Evolutionary conservation across 768 basidiomycete genomes (phyloP).

Genomic region (Russula brevipes): DNA sequence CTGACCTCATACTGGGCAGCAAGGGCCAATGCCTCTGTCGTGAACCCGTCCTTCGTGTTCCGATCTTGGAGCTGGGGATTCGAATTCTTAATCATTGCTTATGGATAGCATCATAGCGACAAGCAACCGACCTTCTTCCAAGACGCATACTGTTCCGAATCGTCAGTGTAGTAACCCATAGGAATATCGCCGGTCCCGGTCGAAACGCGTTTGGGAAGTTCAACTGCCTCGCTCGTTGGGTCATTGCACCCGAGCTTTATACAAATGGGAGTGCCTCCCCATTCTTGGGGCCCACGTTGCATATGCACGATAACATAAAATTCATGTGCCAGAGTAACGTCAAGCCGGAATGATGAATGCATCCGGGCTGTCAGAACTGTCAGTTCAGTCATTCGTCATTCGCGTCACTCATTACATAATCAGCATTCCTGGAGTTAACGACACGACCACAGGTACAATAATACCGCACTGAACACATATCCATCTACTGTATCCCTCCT

Average conservation of each 20-base stretch:
- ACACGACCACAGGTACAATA: too few relatives aligned
- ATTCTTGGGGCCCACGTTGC: not conserved
- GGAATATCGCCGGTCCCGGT: not conserved
- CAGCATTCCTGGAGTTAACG: too few relatives aligned
- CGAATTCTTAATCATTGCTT: not conserved
- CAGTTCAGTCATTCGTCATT: not conserved
- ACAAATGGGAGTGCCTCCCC: not conserved
- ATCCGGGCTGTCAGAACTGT: not conserved
- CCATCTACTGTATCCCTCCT: too few relatives aligned
- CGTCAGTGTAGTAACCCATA: conserved; percentile 12
- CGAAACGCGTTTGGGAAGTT: not conserved
- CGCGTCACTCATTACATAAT: too few relatives aligned
- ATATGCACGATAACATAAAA: not conserved
- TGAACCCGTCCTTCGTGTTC: conserved; percentile 1
- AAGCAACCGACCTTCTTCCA: conserved; percentile 9
- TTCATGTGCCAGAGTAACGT: not conserved
- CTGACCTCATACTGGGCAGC: conserved; percentile 19
- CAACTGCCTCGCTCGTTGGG: too few relatives aligned
- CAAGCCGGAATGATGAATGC: not conserved
- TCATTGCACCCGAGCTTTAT: not conserved
- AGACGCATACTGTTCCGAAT: conserved; percentile 13
- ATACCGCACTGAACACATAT: too few relatives aligned
- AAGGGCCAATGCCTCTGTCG: conserved; percentile 5
- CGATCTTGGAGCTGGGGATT: conserved; percentile 4
- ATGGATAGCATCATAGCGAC: not conserved